Evolutionary conservation across 345 rosid species (phyloP).

Genomic region (Cardamine occulta): DNA sequence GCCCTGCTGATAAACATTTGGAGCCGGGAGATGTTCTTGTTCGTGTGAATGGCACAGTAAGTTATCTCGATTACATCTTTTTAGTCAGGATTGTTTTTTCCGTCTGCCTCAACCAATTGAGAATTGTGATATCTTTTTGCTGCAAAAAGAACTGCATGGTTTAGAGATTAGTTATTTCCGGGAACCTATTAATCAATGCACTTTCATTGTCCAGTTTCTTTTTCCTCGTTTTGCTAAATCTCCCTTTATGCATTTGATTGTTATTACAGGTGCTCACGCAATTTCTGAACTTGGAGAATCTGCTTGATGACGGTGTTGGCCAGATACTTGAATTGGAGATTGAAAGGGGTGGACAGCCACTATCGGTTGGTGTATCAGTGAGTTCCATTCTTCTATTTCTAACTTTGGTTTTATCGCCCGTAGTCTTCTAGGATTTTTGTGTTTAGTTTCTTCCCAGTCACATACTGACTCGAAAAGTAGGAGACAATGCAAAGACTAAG

Average conservation of each 20-base stretch:
- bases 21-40: conserved; percentile 98
- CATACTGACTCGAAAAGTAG: conserved; percentile 1
- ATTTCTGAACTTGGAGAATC: conserved; percentile 76
- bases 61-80: conserved; percentile 37
- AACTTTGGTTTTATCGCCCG: conserved; percentile 4
- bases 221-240: conserved; percentile 7
- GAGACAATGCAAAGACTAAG: background rate
- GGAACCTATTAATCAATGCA: conserved; percentile 21
- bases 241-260: conserved; percentile 32
- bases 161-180: conserved; percentile 24
- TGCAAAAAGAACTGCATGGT: background rate
- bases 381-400: conserved; percentile 43
- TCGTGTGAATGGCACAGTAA: conserved; percentile 83
- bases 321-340: conserved; percentile 64
- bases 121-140: conserved; percentile 19
- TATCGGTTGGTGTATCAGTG: conserved; percentile 68
- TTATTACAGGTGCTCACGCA: conserved; percentile 78
- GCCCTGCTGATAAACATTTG: conserved; percentile 81
- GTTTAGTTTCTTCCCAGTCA: conserved; percentile 27
- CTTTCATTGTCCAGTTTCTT: background rate
- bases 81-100: background rate
- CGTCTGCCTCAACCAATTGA: conserved; percentile 15
- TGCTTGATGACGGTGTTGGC: conserved; percentile 81
- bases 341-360: conserved; percentile 88
- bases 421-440: conserved; percentile 13